Conservation (phyloP, 2,329 filamentous ascomycete genomes). For the Dothideomycetes sp. region DNA sequence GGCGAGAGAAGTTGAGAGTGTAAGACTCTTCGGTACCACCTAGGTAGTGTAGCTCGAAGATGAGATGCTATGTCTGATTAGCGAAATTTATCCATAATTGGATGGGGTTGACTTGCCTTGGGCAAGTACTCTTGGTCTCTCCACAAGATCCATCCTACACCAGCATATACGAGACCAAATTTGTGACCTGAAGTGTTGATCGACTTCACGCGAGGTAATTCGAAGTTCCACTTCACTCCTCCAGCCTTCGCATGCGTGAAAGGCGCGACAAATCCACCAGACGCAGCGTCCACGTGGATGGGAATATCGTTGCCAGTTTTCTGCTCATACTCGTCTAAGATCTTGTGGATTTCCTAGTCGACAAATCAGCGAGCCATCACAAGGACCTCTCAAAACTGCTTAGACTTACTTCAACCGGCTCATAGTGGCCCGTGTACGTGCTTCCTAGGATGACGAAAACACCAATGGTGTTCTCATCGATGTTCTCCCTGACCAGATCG, state of each 20-base stretch:
- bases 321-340: conserved; percentile 52
- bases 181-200: conserved; percentile 58
- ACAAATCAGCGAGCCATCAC: too few species aligned
- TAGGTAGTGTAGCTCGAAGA: conserved; percentile 62
- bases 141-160: conserved; percentile 62
- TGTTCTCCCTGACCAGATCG: conserved; percentile 50
- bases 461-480: conserved; percentile 70
- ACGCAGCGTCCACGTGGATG: conserved; percentile 55
- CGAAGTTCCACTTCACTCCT: conserved; percentile 52
- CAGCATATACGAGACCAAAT: conserved; percentile 53
- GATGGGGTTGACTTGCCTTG: conserved; percentile 21
- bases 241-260: conserved; percentile 47
- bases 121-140: conserved; percentile 54
- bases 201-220: conserved; percentile 49
- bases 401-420: conserved; percentile 61
- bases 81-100: neutral
- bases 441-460: conserved; percentile 61
- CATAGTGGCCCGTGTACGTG: conserved; percentile 65
- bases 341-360: conserved; percentile 53
- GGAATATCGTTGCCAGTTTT: conserved; percentile 54
- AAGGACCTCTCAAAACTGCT: too few species aligned
- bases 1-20: conserved; percentile 62
- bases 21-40: conserved; percentile 62
- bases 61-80: conserved; percentile 34
- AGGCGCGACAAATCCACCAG: conserved; percentile 51